Conservation (phyloP, 2,329 filamentous ascomycete species). For the Cercospora zeae-maydis region DNA sequence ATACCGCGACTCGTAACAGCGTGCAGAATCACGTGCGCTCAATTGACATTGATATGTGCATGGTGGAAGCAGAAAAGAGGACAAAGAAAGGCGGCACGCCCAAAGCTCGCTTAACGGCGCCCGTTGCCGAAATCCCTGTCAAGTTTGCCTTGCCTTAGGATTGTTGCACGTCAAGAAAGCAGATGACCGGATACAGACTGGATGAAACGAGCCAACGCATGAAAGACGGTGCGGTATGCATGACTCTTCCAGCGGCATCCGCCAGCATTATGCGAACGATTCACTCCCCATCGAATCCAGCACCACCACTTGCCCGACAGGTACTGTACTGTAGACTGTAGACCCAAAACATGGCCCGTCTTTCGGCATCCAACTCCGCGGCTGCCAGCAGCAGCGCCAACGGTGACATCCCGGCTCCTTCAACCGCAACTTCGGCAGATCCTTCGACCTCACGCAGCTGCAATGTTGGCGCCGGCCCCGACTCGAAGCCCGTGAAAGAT, state of each 20-base stretch:
- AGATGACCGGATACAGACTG: slow-evolving; percentile 14
- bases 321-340: too few species aligned
- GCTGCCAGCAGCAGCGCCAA: slow-evolving; percentile 16
- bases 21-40: background rate
- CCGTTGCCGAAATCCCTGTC: background rate
- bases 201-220: slow-evolving; percentile 10
- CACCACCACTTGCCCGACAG: background rate
- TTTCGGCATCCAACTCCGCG: slow-evolving; percentile 26
- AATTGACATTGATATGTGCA: background rate
- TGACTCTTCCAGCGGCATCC: background rate
- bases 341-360: slow-evolving; percentile 25
- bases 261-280: slow-evolving; percentile 1
- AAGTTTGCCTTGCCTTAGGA: slow-evolving; percentile 3
- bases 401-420: slow-evolving; percentile 11
- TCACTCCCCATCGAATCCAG: background rate
- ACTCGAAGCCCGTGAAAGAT: background rate
- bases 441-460: background rate
- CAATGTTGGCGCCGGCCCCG: background rate
- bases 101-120: background rate
- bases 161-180: slow-evolving; percentile 11
- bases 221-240: slow-evolving; percentile 1
- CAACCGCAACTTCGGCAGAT: background rate
- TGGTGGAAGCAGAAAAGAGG: background rate
- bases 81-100: background rate
- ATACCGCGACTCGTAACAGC: background rate